Evolutionary conservation across 2,329 filamentous ascomycete genomes (phyloP), one percentile per base, ranked within the genome.

Genomic region (Aureobasidium sp.): DNA sequence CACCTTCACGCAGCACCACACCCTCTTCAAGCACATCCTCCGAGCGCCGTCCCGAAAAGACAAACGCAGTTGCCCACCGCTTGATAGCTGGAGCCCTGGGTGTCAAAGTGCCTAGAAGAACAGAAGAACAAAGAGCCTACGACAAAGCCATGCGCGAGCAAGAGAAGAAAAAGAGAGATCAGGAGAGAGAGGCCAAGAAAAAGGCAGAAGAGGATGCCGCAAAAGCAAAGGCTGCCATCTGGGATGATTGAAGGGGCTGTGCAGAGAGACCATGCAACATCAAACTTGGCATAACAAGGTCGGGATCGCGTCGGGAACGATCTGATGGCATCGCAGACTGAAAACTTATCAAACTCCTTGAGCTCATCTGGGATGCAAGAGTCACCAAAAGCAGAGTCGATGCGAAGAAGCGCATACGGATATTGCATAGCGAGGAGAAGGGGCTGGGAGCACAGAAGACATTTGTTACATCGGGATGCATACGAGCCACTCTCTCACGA

Each of bases 21-120:
- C 85, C 86, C 22, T 81, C 83, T 67, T 83, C 83, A 0, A 47
- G 31, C 37, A 19, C 56, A 14, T 37, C 56, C 12, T 48, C 48
- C 67, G 61, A 70, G 63, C 63, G 67, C 61, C 78, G 89, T 42
- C 93, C 91, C 0, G 92, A 96, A 76, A 99, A 96, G 79, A 95
- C 92, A 65, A 95, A 95, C 64, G 90, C 91, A 0, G 91, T 96
- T 42, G 94, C 94, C 5, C 84, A 89, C 64, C 81, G 94, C 63
- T 82, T 99, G 83, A 97, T 99, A 72, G 91, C 91, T 0, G 89
- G 89, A 3, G 91, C 90, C 0, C 77, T 97, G 66, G 94, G 94
- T 0, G 83, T 97, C 60, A 85, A 86, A 70, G 85, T 87, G 37
- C 90, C 91, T 35, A 88, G 85, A 77, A 83, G 87, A 73, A 97